Evolutionary conservation across 805 yeast species (phyloP), one percentile per base, ranked within the genome.

Genomic region (Dipodascus geniculatus): DNA sequence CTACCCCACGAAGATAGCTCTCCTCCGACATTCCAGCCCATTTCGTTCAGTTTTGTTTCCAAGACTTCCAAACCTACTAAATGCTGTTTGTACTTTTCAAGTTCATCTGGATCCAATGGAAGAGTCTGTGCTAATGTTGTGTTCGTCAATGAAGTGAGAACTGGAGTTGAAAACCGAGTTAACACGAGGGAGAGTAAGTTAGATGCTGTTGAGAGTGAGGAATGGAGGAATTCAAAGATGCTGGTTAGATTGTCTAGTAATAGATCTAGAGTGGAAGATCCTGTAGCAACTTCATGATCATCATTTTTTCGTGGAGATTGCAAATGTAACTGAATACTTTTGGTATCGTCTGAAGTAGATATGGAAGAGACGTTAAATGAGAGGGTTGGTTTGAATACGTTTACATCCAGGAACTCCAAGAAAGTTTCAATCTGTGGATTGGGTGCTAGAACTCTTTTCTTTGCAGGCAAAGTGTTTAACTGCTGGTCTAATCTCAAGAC

Each of bases 41-140:
- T 56, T 17, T 55, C 61, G 11, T 54, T 49, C 19, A 35, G n/a
- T 0, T 48, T 48, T 11, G 38, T 51, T 33, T 61, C 48, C 22
- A 44, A 56, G 11, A 31, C 48, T 23, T 61, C 63, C 33, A 61
- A 56, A 1, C 38, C 42, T n/a, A 47, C 55, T 1, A 59, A 50
- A 8, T 47, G 42, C 6, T 23, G 47, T 20, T 61, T 49, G 24
- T 60, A 51, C 6, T 31, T 16, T 20, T 55, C 50, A 51, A 61
- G 61, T 20, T 38, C 53, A 3, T 35, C 48, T 19, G 60, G 24
- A 2, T 55, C 54, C 3, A 23, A 38, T 2, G 65, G 65, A 42
- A 60, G 57, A 38, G 59, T 48, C 6, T 48, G 14, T 4, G 61
- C 58, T 35, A 60, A 52, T 6, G 57, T 49, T n/a, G 42, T 51